These are phyloP conservation scores for Quercus aquifolioides DNA, from an alignment of 306 rosid species.

Conservation along the genomic window DNA sequence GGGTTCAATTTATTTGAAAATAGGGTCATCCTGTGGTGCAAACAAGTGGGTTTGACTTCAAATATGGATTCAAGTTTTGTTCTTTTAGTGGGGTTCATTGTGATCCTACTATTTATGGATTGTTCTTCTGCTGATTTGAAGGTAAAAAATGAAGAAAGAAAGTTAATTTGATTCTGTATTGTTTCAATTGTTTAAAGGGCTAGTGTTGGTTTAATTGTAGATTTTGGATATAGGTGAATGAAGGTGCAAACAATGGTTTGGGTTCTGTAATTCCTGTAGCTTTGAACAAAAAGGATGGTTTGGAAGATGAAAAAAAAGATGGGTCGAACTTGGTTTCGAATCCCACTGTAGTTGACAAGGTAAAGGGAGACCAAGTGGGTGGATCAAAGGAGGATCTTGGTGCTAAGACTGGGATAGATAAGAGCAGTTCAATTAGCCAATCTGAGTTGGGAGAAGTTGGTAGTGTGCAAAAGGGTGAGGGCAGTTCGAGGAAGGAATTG, in stretches of 20 bases:
- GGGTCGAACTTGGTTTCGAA: conserved; percentile 4
- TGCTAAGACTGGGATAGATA: conserved; percentile 6
- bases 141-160: conserved; percentile 22
- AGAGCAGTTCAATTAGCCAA: conserved; percentile 17
- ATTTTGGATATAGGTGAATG: conserved; percentile 32
- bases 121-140: conserved; percentile 27
- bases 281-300: not conserved
- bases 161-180: not conserved
- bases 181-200: not conserved
- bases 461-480: conserved; percentile 8
- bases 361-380: conserved; percentile 22
- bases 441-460: not conserved
- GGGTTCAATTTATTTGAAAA: conserved; percentile 7
- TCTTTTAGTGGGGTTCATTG: conserved; percentile 32
- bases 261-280: not conserved
- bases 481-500: not conserved
- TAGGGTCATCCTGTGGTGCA: conserved; percentile 9
- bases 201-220: not conserved
- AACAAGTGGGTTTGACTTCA: conserved; percentile 18
- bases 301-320: not conserved
- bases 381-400: conserved; percentile 7
- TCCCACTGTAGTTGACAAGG: not conserved
- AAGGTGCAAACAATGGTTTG: conserved; percentile 6
- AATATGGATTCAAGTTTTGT: conserved; percentile 34
- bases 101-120: conserved; percentile 22